These are phyloP conservation scores for Physcomitrellopsis africana DNA, from an alignment of 225 moss, liverwort and hornwort species.

Conservation along the genomic window DNA sequence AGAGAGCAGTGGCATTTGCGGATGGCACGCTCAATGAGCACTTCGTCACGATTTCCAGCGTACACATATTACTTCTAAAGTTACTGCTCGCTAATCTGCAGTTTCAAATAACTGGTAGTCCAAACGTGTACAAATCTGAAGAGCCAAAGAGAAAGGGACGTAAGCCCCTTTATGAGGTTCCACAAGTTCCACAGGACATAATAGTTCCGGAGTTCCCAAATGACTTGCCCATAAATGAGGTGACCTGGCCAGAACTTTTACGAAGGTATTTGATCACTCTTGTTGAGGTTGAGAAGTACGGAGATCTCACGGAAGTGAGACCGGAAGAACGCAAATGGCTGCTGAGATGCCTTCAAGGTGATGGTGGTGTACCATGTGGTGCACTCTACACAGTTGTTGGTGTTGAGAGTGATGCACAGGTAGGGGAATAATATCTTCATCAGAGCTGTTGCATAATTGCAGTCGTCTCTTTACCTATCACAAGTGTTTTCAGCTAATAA, in stretches of 20 bases:
- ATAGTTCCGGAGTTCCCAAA: slow-evolving; percentile 61
- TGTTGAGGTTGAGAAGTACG: slow-evolving; percentile 65
- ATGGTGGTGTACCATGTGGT: slow-evolving; percentile 96
- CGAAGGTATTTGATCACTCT: slow-evolving; percentile 86
- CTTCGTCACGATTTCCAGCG: slow-evolving; percentile 59
- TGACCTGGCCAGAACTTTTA: slow-evolving; percentile 96
- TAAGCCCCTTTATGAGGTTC: slow-evolving; percentile 62
- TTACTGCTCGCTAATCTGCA: slow-evolving; percentile 77
- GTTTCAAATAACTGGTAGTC: slow-evolving; percentile 66
- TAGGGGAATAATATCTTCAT: slow-evolving; percentile 37
- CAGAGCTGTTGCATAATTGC: slow-evolving; percentile 1
- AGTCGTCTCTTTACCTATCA: background rate
- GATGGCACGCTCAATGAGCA: slow-evolving; percentile 57
- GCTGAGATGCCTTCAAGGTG: slow-evolving; percentile 93
- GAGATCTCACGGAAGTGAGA: slow-evolving; percentile 67
- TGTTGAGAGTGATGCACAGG: slow-evolving; percentile 98
- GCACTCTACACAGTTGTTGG: slow-evolving; percentile 86
- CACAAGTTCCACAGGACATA: slow-evolving; percentile 29
- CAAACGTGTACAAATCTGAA: slow-evolving; percentile 65
- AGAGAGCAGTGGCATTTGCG: slow-evolving; percentile 50
- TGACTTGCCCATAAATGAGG: slow-evolving; percentile 83
- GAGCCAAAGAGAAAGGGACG: slow-evolving; percentile 87
- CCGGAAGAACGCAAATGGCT: slow-evolving; percentile 76
- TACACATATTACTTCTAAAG: slow-evolving; percentile 79
- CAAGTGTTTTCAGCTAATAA: slow-evolving; percentile 3